phyloP scores from a whole-genome alignment of 2,329 filamentous ascomycete species.

The Aspergillus intermedius region DNA sequence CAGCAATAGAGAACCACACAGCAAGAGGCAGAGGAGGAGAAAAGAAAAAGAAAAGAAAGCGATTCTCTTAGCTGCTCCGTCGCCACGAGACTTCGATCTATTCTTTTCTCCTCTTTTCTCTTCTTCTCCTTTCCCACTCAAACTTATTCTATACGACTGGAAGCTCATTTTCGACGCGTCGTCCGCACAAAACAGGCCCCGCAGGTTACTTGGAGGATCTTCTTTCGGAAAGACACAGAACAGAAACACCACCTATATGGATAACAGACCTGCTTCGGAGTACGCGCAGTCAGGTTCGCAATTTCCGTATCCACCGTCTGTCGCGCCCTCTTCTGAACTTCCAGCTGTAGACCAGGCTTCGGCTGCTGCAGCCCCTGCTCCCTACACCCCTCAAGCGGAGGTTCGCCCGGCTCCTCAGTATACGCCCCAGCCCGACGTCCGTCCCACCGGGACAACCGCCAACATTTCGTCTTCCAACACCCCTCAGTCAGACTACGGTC shows the following conservation, averaged over 20 bases:
- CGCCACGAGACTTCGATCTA: neutral
- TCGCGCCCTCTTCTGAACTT: constrained; percentile 70
- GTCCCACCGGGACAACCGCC: constrained; percentile 45
- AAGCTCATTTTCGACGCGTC: constrained; percentile 29
- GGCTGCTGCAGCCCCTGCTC: constrained; percentile 55
- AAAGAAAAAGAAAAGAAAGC: neutral
- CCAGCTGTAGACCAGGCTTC: constrained; percentile 82
- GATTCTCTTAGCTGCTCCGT: neutral
- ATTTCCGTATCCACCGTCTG: constrained; percentile 49
- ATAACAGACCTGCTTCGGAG: constrained; percentile 60
- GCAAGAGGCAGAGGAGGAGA: neutral
- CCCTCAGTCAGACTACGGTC: constrained; percentile 81
- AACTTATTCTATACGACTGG: constrained; percentile 3
- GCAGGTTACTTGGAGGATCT: constrained; percentile 17
- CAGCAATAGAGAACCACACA: neutral
- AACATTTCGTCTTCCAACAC: constrained; percentile 73
- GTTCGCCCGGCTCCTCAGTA: constrained; percentile 56
- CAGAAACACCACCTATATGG: constrained; percentile 44
- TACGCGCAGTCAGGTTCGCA: constrained; percentile 85
- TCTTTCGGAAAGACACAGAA: constrained; percentile 8
- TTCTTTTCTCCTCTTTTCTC: constrained; percentile 5
- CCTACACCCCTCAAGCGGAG: constrained; percentile 36
- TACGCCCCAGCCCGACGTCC: constrained; percentile 72
- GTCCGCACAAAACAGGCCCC: constrained; percentile 20
- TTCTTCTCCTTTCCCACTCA: constrained; percentile 8